These are phyloP conservation scores for Pestalotiopsis sp. DNA, from an alignment of 2,329 filamentous ascomycete genomes.

Conservation along the genomic window DNA sequence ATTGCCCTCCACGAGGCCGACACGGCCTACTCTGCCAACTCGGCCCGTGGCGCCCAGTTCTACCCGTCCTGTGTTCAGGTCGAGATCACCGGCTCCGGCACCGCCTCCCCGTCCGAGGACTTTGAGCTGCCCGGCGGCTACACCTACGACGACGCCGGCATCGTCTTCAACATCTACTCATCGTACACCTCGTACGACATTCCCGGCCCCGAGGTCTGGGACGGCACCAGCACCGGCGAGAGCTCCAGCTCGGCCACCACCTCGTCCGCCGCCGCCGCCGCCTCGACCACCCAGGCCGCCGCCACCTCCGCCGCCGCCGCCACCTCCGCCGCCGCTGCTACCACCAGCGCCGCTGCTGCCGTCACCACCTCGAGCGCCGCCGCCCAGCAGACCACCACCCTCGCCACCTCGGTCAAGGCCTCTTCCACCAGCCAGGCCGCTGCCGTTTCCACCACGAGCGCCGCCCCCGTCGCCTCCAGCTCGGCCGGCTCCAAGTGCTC, in stretches of 20 bases:
- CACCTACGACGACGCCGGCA: conserved; percentile 57
- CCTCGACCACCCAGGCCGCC: not conserved
- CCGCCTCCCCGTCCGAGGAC: conserved; percentile 41
- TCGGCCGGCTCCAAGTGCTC: not conserved
- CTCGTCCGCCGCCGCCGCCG: not conserved
- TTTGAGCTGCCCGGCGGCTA: conserved; percentile 57
- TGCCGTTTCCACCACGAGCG: not conserved
- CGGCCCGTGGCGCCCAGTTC: conserved; percentile 49
- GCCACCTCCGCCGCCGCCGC: not conserved
- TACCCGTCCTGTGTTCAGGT: conserved; percentile 63
- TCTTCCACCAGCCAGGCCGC: not conserved
- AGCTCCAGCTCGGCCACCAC: not conserved
- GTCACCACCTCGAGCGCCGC: not conserved
- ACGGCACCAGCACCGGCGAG: conserved; percentile 2
- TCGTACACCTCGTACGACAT: conserved; percentile 10
- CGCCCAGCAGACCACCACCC: not conserved
- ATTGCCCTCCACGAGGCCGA: conserved; percentile 40
- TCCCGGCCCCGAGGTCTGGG: conserved; percentile 14
- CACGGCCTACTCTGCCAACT: conserved; percentile 26
- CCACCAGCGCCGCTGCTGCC: not conserved
- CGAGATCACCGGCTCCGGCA: conserved; percentile 56
- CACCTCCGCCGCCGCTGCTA: not conserved
- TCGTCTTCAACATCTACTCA: conserved; percentile 61
- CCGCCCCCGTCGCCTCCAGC: not conserved
- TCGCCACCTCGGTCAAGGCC: conserved; percentile 9